Evolutionary conservation across 2,329 filamentous ascomycete genomes (phyloP).

Genomic region (Beauveria sp.): DNA sequence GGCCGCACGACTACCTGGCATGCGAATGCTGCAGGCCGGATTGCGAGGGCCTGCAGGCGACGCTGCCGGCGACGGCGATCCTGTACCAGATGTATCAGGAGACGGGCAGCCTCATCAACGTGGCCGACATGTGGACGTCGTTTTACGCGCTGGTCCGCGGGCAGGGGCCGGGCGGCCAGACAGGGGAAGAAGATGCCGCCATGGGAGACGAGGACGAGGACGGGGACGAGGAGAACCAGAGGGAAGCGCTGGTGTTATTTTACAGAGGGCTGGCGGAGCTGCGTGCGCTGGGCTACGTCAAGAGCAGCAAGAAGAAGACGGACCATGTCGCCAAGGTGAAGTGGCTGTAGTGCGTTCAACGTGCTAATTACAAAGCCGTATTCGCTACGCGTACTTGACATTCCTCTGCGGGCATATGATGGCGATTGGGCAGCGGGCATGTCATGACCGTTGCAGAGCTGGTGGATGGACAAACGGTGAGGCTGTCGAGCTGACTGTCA

Average conservation of each 20-base stretch:
- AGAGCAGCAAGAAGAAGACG: constrained; percentile 80
- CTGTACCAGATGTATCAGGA: constrained; percentile 75
- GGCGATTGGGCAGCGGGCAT: background rate
- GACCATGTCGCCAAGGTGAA: constrained; percentile 90
- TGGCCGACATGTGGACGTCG: constrained; percentile 71
- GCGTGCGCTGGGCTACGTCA: constrained; percentile 78
- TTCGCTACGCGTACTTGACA: too few relatives aligned
- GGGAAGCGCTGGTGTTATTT: constrained; percentile 64
- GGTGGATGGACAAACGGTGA: constrained; percentile 1
- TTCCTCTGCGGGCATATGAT: background rate
- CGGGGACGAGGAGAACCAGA: constrained; percentile 38
- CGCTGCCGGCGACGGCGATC: constrained; percentile 63
- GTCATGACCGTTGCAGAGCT: background rate
- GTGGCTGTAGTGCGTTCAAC: constrained; percentile 46
- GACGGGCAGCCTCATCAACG: constrained; percentile 68
- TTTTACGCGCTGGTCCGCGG: constrained; percentile 56
- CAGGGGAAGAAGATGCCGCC: constrained; percentile 23
- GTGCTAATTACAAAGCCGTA: too few relatives aligned
- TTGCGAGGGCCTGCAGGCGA: constrained; percentile 45
- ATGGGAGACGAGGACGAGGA: constrained; percentile 18
- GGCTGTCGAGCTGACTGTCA: background rate
- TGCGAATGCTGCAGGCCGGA: constrained; percentile 57
- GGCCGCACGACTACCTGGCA: constrained; percentile 69
- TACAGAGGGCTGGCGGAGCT: constrained; percentile 82
- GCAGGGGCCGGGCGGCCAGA: constrained; percentile 30